Percentiles rank a stretch among this genome's conserved stretches.
Conservation (phyloP, 1,139 yeast genomes). For the Eremothecium coryli region DNA sequence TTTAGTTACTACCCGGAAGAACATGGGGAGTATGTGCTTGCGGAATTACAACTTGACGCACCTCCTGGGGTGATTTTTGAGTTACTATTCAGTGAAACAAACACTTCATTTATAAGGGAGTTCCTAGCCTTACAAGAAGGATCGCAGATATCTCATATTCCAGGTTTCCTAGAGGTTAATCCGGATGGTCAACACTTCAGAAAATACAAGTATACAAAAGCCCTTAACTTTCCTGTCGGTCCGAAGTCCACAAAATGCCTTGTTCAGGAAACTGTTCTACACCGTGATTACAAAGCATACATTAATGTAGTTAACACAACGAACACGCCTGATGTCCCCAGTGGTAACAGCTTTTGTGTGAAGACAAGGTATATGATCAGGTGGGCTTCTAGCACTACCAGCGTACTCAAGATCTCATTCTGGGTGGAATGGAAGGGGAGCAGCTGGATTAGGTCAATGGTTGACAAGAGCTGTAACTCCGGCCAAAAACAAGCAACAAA, state of each 20-base stretch:
- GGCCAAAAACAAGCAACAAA: constrained; percentile 66
- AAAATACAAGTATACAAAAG: constrained; percentile 65
- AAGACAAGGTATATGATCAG: constrained; percentile 59
- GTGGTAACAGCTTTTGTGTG: constrained; percentile 73
- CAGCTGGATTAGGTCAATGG: constrained; percentile 86
- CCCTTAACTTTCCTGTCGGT: constrained; percentile 75
- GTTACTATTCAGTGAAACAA: constrained; percentile 59
- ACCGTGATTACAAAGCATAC: constrained; percentile 46
- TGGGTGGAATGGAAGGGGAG: constrained; percentile 83
- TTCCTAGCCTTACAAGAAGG: constrained; percentile 59
- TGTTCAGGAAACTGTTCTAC: constrained; percentile 59
- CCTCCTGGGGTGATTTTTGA: constrained; percentile 72
- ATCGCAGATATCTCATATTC: constrained; percentile 47
- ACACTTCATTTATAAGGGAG: constrained; percentile 45
- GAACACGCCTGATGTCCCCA: constrained; percentile 89
- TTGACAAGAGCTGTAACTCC: constrained; percentile 80
- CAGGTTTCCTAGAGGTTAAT: constrained; percentile 38
- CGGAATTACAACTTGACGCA: constrained; percentile 52
- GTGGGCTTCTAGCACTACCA: constrained; percentile 66
- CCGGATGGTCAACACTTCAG: constrained; percentile 40
- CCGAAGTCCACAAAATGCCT: constrained; percentile 87
- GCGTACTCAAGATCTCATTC: constrained; percentile 52
- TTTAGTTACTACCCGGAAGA: constrained; percentile 42
- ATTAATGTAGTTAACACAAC: constrained; percentile 61
- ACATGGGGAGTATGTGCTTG: constrained; percentile 45